Base-by-base conservation (phyloP, 1,284 basidiomycete genomes). In the Trichosporon sp. region DNA sequence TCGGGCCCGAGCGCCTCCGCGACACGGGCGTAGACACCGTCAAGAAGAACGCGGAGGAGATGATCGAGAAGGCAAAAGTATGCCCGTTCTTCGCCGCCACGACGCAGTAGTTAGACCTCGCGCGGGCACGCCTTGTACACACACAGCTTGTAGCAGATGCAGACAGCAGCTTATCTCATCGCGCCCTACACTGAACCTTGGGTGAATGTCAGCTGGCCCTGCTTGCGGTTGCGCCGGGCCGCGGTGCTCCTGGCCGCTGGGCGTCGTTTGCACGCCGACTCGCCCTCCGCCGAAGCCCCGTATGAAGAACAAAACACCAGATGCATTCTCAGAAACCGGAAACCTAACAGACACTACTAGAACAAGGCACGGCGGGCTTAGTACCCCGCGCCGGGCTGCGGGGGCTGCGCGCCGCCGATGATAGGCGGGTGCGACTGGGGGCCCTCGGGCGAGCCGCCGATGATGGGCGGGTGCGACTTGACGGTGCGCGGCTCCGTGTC, bases 1-100 rank as follows among this genome's bases (percentile, higher is more conserved):
- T 70, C 1, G 68, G 68, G 1, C 68, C 68, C 15, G 62, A 60
- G 18, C 27, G 65, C 5, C 62, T 70, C 8, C 60, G 32, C 42
- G 31, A 15, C 31, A 21, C 34, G 29, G 68, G 65, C 23, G 53
- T 35, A 4, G 65, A 70, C 34, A 23, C 5, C 9, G 53, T 51
- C 38, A 42, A 47, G 18, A 60, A 64, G 62, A 21, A 23, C 11
- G 62, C 44, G 4, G 62, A 38, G n/a, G 62, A 35, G 38, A 66
- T 70, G 65, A 27, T 62, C 5, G 53, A 23, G 35, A 51, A 51
- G 38, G 68, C 53, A 0, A 21, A 27, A 25, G 27, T 23, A 11
- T 70, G 68, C 29, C 68, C 68, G 3, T 70, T 70, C 65, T 70
- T 70, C 32, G 29, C 56, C 27, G 29, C 29, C 3, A 60, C 29